Conservation (phyloP, 2,329 filamentous ascomycete genomes). For the Aureobasidium leucospermi region DNA sequence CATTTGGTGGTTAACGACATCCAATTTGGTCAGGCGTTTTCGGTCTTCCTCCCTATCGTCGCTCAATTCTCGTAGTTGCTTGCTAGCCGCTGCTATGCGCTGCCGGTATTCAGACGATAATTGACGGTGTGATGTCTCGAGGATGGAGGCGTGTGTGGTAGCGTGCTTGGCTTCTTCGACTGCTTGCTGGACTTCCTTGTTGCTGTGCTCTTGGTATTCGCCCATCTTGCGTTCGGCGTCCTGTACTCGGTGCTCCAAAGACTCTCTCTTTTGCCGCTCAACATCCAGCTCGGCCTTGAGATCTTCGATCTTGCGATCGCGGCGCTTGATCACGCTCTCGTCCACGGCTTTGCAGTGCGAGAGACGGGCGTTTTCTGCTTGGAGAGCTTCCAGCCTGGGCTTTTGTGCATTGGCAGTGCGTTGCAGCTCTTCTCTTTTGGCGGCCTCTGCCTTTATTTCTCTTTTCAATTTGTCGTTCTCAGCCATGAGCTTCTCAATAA, state of each 20-base stretch:
- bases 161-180: slow-evolving; percentile 43
- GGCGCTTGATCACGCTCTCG: slow-evolving; percentile 61
- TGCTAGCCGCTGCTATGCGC: slow-evolving; percentile 32
- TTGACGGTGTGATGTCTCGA: slow-evolving; percentile 65
- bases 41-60: slow-evolving; percentile 51
- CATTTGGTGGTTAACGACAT: slow-evolving; percentile 66
- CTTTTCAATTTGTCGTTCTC: slow-evolving; percentile 73
- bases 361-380: slow-evolving; percentile 61
- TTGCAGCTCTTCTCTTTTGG: slow-evolving; percentile 59
- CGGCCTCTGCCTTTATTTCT: slow-evolving; percentile 44
- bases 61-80: slow-evolving; percentile 49
- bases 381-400: slow-evolving; percentile 62
- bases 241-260: slow-evolving; percentile 54
- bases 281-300: slow-evolving; percentile 56
- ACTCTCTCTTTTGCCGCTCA: slow-evolving; percentile 55
- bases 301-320: slow-evolving; percentile 67
- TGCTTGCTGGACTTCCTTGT: slow-evolving; percentile 54
- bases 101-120: slow-evolving; percentile 58
- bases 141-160: slow-evolving; percentile 55
- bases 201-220: slow-evolving; percentile 51
- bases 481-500: slow-evolving; percentile 73
- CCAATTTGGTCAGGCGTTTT: slow-evolving; percentile 55
- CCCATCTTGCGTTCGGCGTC: slow-evolving; percentile 58
- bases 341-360: slow-evolving; percentile 65
- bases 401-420: slow-evolving; percentile 60